These are phyloP conservation scores for Clarireedia homoeocarpa DNA, from an alignment of 2,329 filamentous ascomycete species.

Conservation along the genomic window DNA sequence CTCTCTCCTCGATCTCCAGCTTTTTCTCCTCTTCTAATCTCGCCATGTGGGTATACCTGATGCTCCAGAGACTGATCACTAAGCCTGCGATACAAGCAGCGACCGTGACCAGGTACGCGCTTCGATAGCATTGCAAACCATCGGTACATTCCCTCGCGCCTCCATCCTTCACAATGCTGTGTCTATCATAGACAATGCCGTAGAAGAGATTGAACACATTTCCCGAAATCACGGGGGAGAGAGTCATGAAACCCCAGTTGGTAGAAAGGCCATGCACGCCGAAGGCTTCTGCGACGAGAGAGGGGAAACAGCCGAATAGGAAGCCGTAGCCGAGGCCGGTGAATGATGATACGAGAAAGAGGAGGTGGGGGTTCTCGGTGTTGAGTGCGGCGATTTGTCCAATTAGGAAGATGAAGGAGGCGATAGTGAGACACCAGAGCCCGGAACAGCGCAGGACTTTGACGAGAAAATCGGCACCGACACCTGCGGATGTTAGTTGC, in stretches of 20 bases:
- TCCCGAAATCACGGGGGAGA: constrained; percentile 78
- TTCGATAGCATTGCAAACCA: constrained; percentile 71
- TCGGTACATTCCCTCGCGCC: constrained; percentile 70
- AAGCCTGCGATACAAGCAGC: constrained; percentile 63
- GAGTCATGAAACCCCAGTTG: constrained; percentile 94
- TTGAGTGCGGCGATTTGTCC: constrained; percentile 72
- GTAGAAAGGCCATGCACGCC: constrained; percentile 82
- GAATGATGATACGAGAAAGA: constrained; percentile 71
- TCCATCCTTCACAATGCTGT: constrained; percentile 59
- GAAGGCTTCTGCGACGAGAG: constrained; percentile 82
- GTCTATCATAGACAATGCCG: constrained; percentile 72
- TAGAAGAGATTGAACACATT: constrained; percentile 94
- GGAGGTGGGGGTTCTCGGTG: constrained; percentile 67
- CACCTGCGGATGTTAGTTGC: constrained; percentile 38
- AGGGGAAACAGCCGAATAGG: constrained; percentile 88
- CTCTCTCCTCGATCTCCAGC: constrained; percentile 14
- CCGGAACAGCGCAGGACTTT: constrained; percentile 73
- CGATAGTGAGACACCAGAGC: constrained; percentile 82
- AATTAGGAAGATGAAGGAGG: constrained; percentile 67
- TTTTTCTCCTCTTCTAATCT: constrained; percentile 19
- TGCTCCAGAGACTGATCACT: constrained; percentile 61
- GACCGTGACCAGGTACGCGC: constrained; percentile 75
- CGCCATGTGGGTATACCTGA: constrained; percentile 32
- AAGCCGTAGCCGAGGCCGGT: constrained; percentile 89
- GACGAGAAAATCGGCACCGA: constrained; percentile 85